phyloP scores from a whole-genome alignment of 164 flowering plant genomes.

The Chimonanthus praecox region DNA sequence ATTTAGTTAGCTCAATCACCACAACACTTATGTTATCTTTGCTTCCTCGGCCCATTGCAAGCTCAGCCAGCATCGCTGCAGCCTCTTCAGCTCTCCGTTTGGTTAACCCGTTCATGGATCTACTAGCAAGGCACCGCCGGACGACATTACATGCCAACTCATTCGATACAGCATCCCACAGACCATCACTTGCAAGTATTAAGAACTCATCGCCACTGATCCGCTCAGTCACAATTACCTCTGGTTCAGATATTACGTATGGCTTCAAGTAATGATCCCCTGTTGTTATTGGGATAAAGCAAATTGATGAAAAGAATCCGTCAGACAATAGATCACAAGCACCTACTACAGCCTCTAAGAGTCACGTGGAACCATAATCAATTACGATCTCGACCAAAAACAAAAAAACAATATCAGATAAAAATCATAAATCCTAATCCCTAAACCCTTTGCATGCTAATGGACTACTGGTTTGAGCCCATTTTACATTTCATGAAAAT shows the following conservation, averaged over 20 bases:
- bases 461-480: no score
- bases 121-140: conserved; percentile 22
- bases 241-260: conserved; percentile 39
- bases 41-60: conserved; percentile 54
- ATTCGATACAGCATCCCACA: conserved; percentile 50
- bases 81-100: conserved; percentile 23
- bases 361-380: no score
- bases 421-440: no score
- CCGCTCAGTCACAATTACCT: conserved; percentile 31
- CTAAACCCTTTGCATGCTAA: no score
- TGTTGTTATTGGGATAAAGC: conserved; percentile 6
- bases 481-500: no score
- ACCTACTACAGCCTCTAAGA: no score
- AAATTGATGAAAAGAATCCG: no score
- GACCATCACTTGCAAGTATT: conserved; percentile 41
- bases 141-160: conserved; percentile 38
- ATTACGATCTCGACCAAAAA: no score
- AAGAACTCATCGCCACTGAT: conserved; percentile 30
- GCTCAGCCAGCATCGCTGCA: conserved; percentile 35
- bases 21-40: conserved; percentile 46
- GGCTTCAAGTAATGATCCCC: conserved; percentile 44
- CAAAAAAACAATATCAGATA: no score
- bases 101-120: neutral
- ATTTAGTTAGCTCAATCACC: conserved; percentile 28
- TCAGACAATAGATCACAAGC: no score